Evolutionary conservation across 2,329 filamentous ascomycete species (phyloP).

Genomic region (Fusarium algeriense): DNA sequence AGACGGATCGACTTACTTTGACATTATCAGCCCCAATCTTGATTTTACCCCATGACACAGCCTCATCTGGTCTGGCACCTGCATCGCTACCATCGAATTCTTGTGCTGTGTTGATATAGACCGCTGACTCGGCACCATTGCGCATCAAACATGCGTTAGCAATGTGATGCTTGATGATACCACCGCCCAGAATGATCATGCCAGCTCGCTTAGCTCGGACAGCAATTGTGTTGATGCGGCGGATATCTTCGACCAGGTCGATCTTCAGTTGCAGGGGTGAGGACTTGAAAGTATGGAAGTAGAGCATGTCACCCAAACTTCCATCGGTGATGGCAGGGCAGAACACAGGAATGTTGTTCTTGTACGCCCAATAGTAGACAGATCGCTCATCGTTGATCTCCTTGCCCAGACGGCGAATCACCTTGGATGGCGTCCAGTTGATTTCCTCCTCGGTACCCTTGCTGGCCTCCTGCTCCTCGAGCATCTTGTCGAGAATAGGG

Average conservation of each 20-base stretch:
- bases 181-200: conserved; percentile 95
- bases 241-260: conserved; percentile 94
- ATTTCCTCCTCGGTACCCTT: conserved; percentile 77
- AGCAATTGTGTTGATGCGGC: conserved; percentile 90
- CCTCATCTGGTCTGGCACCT: conserved; percentile 93
- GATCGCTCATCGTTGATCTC: conserved; percentile 94
- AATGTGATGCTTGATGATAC: conserved; percentile 98
- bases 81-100: conserved; percentile 99
- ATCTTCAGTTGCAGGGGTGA: conserved; percentile 85
- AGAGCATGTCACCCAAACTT: conserved; percentile 96
- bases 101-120: conserved; percentile 97
- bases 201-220: conserved; percentile 88
- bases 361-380: conserved; percentile 97
- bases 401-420: conserved; percentile 89
- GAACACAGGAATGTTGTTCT: conserved; percentile 97
- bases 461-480: conserved; percentile 89
- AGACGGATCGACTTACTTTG: conserved; percentile 70
- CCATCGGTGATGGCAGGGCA: conserved; percentile 96
- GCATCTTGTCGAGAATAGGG: conserved; percentile 93
- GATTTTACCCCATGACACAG: conserved; percentile 99
- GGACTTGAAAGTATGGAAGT: conserved; percentile 96
- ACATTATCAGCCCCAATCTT: conserved; percentile 88
- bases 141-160: conserved; percentile 98
- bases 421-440: conserved; percentile 92
- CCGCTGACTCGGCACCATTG: conserved; percentile 95